Evolutionary conservation across 768 basidiomycete genomes (phyloP), one percentile per base, ranked within the genome.

Genomic region (Boletus fagicola): DNA sequence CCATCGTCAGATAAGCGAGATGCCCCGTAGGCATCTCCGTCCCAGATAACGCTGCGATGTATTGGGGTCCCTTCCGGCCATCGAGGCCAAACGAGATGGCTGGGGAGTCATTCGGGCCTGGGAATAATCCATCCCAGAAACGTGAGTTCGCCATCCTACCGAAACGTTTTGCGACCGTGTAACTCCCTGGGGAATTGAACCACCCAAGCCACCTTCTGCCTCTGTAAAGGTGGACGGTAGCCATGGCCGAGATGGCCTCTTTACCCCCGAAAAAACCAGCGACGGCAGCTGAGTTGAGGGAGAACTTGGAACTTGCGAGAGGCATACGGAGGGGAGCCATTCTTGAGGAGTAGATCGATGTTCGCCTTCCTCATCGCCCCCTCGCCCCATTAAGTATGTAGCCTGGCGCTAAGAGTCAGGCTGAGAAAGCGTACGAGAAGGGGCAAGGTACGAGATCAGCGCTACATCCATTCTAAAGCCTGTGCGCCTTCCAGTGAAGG

Each of bases 191-290:
- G 7, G 74, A 69, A 26, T 75, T 75, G 48, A 61, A 76, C 70
- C 68, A 76, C 1, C 74, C 74, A 5, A 75, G 57, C 67, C 65
- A 76, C 20, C 62, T 67, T 51, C 71, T 62, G 5, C 71, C 71
- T 35, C 46, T 18, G 49, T 66, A 71, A 5, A 75, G 46, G 45
- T 74, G 68, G 24, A 75, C 67, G 4, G 65, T 67, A 11, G 67
- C 61, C 71, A 75, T 75, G 18, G 74, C 72, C 10, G 69, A 59
- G 35, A 75, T 62, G n/a, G 74, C 72, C 51, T 75, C 75, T 20
- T 76, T 63, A 6, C 74, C 72, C 3, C 75, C 75, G 6, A 75
- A 74, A 36, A 76, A 69, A 9, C 72, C 74, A 9, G 73, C 70
- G 10, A 75, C 62, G 5, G 71, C 74, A 8, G 71, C 63, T 0